phyloP scores from a whole-genome alignment of 441 rosid genomes.

The Flueggea neowawraea region DNA sequence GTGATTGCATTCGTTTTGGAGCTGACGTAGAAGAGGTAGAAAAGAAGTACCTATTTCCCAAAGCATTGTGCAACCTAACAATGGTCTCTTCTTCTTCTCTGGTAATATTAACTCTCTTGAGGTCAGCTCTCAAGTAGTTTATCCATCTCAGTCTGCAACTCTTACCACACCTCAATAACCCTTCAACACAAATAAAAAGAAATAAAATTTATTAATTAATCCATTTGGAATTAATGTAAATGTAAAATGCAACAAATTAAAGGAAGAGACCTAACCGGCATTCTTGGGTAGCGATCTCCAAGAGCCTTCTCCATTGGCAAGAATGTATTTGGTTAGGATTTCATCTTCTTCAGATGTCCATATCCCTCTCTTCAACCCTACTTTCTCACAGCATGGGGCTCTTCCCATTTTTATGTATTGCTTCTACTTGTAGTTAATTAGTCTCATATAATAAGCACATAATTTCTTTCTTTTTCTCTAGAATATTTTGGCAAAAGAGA shows the following conservation, averaged over 20 bases:
- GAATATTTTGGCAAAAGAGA: not conserved
- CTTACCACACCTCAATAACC: conserved; percentile 84
- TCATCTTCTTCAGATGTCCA: conserved; percentile 82
- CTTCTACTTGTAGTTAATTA: not conserved
- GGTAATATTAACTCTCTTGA: conserved; percentile 84
- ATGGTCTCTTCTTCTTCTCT: conserved; percentile 69
- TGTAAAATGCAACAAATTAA: not conserved
- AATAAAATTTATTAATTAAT: no score
- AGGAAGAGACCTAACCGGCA: conserved; percentile 44
- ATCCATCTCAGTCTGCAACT: conserved; percentile 95
- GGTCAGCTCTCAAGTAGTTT: conserved; percentile 66
- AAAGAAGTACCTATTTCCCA: conserved; percentile 62
- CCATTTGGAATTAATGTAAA: not conserved
- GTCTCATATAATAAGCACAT: not conserved
- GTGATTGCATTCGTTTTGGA: no score
- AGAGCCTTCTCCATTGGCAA: conserved; percentile 68
- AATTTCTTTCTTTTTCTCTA: not conserved
- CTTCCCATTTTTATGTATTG: conserved; percentile 48
- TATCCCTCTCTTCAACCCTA: conserved; percentile 75
- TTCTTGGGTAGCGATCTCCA: conserved; percentile 82
- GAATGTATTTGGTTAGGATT: conserved; percentile 52
- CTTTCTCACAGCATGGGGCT: conserved; percentile 77
- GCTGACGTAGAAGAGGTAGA: not conserved
- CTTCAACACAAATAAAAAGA: conserved; percentile 20
- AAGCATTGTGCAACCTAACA: conserved; percentile 56